Conservation (phyloP, 139 green algal species). For the Axilococcus clingmanii region DNA sequence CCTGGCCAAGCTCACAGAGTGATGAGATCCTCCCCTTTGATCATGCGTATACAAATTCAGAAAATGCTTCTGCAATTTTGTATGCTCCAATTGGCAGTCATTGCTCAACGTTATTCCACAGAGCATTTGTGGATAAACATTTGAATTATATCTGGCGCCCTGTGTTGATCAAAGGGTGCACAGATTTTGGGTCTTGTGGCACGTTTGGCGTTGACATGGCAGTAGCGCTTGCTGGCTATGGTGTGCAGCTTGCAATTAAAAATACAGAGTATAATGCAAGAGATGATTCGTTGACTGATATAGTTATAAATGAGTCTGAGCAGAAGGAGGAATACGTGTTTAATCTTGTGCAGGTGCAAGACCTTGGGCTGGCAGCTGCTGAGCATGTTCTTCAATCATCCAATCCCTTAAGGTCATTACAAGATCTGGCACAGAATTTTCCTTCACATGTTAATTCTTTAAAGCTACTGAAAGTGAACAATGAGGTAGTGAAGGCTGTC, state of each 20-base stretch:
- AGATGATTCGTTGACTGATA: constrained; percentile 54
- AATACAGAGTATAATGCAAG: constrained; percentile 96
- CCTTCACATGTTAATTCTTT: constrained; percentile 62
- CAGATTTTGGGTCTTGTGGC: constrained; percentile 4
- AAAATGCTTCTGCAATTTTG: constrained; percentile 43
- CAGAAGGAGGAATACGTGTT: constrained; percentile 55
- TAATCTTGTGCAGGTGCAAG: constrained; percentile 65
- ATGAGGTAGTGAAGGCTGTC: constrained; percentile 17
- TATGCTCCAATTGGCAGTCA: constrained; percentile 47
- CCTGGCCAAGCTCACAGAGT: too few relatives aligned
- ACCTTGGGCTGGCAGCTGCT: constrained; percentile 77
- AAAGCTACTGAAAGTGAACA: constrained; percentile 28
- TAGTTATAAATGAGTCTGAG: constrained; percentile 20
- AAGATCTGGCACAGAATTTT: constrained; percentile 81
- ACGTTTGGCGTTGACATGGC: constrained; percentile 12
- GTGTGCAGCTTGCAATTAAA: constrained; percentile 91
- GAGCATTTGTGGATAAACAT: neutral
- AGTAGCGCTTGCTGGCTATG: constrained; percentile 67
- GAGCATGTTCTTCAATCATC: constrained; percentile 48
- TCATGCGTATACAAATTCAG: constrained; percentile 51
- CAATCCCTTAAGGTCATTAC: constrained; percentile 66
- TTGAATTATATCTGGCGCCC: constrained; percentile 56
- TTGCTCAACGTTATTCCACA: constrained; percentile 41
- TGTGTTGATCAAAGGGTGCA: constrained; percentile 23
- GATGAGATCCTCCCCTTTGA: constrained; percentile 48